Evolutionary conservation across 1,139 yeast species (phyloP), one percentile per base, ranked within the genome.

Genomic region (Magnusiomyces tetraspermus): DNA sequence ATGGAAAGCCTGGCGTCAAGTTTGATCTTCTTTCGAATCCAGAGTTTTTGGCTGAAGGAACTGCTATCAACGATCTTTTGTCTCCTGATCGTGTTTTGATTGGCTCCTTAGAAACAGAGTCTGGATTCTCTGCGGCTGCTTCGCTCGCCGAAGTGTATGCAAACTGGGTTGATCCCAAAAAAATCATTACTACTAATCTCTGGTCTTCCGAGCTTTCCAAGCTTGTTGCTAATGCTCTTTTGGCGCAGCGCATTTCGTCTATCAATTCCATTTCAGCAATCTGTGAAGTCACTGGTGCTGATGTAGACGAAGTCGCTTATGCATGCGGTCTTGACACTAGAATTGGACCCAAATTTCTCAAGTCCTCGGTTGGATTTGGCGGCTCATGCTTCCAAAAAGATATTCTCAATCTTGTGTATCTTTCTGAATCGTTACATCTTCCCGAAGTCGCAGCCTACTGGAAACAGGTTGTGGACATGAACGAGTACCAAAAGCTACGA

Each of bases 361-460:
- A 60, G 53, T 58, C 65, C 41, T 62, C 64, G 23, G 63, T 62
- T 43, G 64, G 66, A 6, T 62, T 62, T 48, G 65, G 66, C 8
- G 66, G 66, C 42, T 60, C 63, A 5, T 61, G 64, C 48, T 61
- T 61, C 57, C 64, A 62, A 54, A 62, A 62, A 57, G 66, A 62
- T 46, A 61, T 62, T 46, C 59, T 62, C 40, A 62, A 62, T 54
- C 56, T 62, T 24, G 66, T 62, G 22, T 62, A 62, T 51, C 60
- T 62, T 33, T 61, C 66, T 26, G 65, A 62, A 51, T 58, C 64
- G 4, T 59, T 62, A 41, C 64, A 62, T 51, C 60, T 62, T 22
- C 66, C 65, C 28, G 65, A 62, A 48, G 66, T 62, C 23, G 65
- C 66, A n/a, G 57, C 58, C 40, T 62, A 62, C 57, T 62, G 66